Evolutionary conservation across 2,329 filamentous ascomycete species (phyloP).

Genomic region (Hypocreales sp.): DNA sequence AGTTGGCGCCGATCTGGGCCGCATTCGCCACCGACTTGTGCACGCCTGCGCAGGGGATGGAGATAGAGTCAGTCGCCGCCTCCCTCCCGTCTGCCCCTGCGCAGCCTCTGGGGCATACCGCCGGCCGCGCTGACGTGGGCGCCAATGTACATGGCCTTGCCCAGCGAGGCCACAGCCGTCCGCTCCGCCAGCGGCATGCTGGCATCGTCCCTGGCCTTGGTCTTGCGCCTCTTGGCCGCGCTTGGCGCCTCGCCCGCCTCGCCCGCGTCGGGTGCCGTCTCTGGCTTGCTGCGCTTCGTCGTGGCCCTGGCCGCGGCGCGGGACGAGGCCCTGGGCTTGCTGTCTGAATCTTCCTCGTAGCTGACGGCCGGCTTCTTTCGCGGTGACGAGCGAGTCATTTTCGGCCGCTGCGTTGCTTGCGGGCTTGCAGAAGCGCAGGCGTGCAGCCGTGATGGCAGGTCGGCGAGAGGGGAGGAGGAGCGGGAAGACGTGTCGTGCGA

Average conservation of each 20-base stretch:
- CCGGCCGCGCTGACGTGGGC: slow-evolving; percentile 86
- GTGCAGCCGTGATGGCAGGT: too few species aligned
- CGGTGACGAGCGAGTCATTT: slow-evolving; percentile 19
- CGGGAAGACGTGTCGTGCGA: too few species aligned
- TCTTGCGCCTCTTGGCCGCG: slow-evolving; percentile 27
- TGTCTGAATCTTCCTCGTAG: slow-evolving; percentile 15
- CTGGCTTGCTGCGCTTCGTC: too few species aligned
- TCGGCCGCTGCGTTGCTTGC: too few species aligned
- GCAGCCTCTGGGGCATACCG: slow-evolving; percentile 31
- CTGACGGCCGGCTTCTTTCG: slow-evolving; percentile 16
- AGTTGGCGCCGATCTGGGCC: slow-evolving; percentile 71
- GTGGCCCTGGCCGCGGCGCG: slow-evolving; percentile 7
- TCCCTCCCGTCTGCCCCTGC: too few species aligned
- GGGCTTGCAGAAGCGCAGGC: too few species aligned
- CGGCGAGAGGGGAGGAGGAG: too few species aligned
- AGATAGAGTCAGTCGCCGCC: not conserved
- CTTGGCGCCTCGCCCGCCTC: slow-evolving; percentile 8
- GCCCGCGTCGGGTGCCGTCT: slow-evolving; percentile 6
- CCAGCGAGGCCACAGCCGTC: slow-evolving; percentile 46
- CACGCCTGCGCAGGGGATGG: slow-evolving; percentile 41
- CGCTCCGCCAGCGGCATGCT: slow-evolving; percentile 51
- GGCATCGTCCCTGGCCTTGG: slow-evolving; percentile 13
- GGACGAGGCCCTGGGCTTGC: slow-evolving; percentile 4
- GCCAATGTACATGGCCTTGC: slow-evolving; percentile 64
- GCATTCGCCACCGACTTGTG: slow-evolving; percentile 76